phyloP scores from a whole-genome alignment of 179 eudicot genomes.

The Patellifolia procumbens region DNA sequence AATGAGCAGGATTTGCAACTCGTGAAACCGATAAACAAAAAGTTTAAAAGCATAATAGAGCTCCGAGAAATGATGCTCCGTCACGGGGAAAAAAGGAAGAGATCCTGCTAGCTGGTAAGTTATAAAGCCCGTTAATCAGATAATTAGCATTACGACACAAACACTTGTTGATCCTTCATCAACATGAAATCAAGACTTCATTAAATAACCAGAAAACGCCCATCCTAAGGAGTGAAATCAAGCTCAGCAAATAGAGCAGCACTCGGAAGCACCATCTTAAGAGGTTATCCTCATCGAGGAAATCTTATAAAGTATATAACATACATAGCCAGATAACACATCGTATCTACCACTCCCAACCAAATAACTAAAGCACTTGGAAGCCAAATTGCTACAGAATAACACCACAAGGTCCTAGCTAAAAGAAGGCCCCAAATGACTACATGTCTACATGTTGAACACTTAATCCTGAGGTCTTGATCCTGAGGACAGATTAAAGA shows the following conservation, averaged over 20 bases:
- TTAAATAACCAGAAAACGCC: not conserved
- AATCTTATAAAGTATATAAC: not conserved
- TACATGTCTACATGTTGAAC: no score
- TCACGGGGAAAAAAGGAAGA: not conserved
- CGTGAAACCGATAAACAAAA: not conserved
- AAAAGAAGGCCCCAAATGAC: not conserved
- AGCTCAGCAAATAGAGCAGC: not conserved
- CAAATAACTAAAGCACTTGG: not conserved
- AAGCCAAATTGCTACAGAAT: not conserved
- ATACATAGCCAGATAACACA: not conserved
- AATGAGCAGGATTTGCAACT: not conserved
- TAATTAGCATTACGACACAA: not conserved
- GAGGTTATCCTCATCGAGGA: not conserved
- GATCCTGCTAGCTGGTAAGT: not conserved
- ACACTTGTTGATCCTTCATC: not conserved
- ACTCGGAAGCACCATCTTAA: not conserved
- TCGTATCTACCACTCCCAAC: not conserved
- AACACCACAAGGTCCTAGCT: not conserved
- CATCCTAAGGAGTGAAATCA: not conserved
- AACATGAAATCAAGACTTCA: slow-evolving; percentile 12
- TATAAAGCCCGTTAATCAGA: not conserved
- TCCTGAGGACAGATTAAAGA: no score
- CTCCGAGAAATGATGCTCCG: not conserved
- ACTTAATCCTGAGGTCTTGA: not conserved
- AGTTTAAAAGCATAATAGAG: not conserved